Percentiles rank a stretch among this genome's conserved stretches.
These are phyloP conservation scores for Colletotrichum australisinense DNA, from an alignment of 2,329 filamentous ascomycete species.

Conservation along the genomic window DNA sequence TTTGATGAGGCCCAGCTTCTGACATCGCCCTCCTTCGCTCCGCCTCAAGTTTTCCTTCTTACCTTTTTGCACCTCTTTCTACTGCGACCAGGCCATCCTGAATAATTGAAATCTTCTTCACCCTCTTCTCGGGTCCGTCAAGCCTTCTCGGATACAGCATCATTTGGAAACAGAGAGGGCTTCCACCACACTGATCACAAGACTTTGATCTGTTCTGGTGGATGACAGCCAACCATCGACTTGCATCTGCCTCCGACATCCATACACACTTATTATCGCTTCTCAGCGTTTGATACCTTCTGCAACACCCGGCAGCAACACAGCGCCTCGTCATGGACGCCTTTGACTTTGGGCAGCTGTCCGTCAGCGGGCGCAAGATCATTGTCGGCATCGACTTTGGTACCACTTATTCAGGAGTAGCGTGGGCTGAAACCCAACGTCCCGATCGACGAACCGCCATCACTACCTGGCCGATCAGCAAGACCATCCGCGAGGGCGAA, in stretches of 20 bases:
- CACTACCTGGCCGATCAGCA: conserved; percentile 57
- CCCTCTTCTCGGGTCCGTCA: neutral
- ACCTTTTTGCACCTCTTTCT: neutral
- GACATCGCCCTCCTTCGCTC: neutral
- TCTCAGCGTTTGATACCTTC: neutral
- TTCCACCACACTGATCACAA: neutral
- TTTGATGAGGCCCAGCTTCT: neutral
- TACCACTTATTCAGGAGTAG: conserved; percentile 67
- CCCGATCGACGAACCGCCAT: conserved; percentile 55
- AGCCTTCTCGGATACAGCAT: neutral
- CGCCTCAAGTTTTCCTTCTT: neutral
- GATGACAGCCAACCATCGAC: neutral
- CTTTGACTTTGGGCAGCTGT: conserved; percentile 48
- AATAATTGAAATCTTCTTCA: neutral
- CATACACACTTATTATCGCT: neutral
- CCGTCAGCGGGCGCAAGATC: conserved; percentile 52
- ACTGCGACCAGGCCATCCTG: neutral
- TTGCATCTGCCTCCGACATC: neutral
- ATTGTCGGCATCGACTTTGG: conserved; percentile 67
- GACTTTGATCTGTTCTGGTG: neutral
- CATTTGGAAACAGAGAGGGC: neutral
- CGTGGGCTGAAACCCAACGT: conserved; percentile 59
- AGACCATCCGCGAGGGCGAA: conserved; percentile 47
- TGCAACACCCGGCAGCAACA: neutral
- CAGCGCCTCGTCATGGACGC: conserved; percentile 42